Base-by-base conservation (phyloP, 805 yeast species). In the Starmerella cellae region DNA sequence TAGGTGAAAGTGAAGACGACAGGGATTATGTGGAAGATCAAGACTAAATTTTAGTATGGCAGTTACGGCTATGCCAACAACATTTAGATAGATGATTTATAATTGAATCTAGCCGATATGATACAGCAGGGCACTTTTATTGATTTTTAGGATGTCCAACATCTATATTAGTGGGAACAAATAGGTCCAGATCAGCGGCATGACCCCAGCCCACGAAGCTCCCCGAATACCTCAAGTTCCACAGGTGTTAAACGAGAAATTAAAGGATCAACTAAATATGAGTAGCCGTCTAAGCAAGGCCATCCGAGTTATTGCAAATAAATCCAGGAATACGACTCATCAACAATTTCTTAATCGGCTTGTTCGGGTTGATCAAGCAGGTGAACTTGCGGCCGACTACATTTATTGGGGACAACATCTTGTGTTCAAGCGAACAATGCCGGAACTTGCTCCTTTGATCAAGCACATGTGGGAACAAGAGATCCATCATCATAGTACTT, bases 391-490 rank as follows among this genome's bases (percentile, higher is more conserved):
- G 2, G 98, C 98, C 1, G 77, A 91, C 59, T 77, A 81, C 52
- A 91, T 91, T 39, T 91, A 91, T 60, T 76, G 78, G 46, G 98
- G 97, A 8, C 98, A 91, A 61, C 81, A 79, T 53, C 65, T 73
- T 31, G 85, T 85, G 2, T 65, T 91, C 39, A 74, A 81, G 11
- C 70, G 68, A 41, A 77, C 75, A 44, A 70, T 71, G 51, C 94
- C 94, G 1, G 74, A 77, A 44, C 65, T 88, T 44, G 82, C 76
- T 54, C 88, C 93, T 0, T 67, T 85, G 11, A 64, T 91, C 55
- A 73, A 76, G 55, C 96, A 91, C 58, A 91, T 91, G 98, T 87
- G 97, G 97, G 95, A 87, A 27, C 97, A 91, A 60, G 98, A 91
- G 55, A 69, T 88, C 28, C 84, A 79, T 53, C 98, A 91, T 56